Evolutionary conservation across 257 asterid species (phyloP).

Genomic region (Przewalskia tangutica): DNA sequence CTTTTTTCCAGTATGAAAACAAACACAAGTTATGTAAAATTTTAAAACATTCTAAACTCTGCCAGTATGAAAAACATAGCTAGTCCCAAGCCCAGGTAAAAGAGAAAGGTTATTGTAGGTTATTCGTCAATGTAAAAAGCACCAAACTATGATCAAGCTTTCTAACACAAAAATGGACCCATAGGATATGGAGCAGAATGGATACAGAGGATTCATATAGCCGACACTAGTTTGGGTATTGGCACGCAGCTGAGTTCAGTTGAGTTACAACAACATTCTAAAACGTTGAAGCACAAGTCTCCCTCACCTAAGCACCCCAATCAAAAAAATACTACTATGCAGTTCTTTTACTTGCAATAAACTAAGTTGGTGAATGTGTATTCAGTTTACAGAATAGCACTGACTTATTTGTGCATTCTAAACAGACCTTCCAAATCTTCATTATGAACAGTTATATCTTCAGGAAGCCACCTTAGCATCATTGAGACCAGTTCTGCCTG

Average conservation of each 20-base stretch:
- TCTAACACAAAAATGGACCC: not conserved
- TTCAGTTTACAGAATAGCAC: constrained; percentile 3
- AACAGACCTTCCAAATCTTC: constrained; percentile 92
- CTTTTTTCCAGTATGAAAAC: not conserved
- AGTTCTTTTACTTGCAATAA: not conserved
- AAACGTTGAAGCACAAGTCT: not conserved
- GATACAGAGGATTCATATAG: not conserved
- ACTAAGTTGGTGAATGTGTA: not conserved
- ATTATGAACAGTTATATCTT: constrained; percentile 94
- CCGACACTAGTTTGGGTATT: not conserved
- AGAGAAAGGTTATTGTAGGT: not conserved
- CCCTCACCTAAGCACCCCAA: not conserved
- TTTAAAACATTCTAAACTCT: not conserved
- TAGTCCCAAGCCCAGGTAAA: not conserved
- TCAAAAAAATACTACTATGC: not conserved
- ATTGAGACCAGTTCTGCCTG: constrained; percentile 92
- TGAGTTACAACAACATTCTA: not conserved
- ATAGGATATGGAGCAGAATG: not conserved
- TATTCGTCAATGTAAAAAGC: not conserved
- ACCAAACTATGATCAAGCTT: not conserved
- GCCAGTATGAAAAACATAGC: not conserved
- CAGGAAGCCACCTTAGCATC: constrained; percentile 99
- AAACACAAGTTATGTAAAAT: not conserved
- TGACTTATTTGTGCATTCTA: not conserved
- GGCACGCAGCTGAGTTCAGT: not conserved